These are phyloP conservation scores for Arthrobotrys sphaeroides DNA, from an alignment of 2,329 filamentous ascomycete species.

Conservation along the genomic window DNA sequence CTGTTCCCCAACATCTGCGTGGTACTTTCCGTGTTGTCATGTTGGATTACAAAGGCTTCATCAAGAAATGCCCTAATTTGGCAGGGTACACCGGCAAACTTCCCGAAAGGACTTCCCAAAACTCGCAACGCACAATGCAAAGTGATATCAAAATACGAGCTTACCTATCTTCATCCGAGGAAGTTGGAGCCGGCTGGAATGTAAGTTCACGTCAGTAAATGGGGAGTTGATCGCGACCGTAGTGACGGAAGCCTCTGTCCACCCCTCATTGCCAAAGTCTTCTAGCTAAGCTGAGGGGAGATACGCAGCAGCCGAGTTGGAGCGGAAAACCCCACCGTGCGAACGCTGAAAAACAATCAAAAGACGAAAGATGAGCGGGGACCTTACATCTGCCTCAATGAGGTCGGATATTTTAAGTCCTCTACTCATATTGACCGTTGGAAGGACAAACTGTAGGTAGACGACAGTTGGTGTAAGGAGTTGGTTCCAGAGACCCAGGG, in stretches of 20 bases:
- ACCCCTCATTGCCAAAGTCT: neutral
- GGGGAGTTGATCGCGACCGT: neutral
- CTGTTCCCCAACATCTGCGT: neutral
- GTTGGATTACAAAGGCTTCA: neutral
- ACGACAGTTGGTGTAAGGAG: slow-evolving; percentile 11
- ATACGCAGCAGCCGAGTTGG: slow-evolving; percentile 11
- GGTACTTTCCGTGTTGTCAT: neutral
- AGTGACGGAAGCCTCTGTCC: neutral
- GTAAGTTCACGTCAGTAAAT: neutral
- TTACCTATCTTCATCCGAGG: slow-evolving; percentile 50
- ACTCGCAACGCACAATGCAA: neutral
- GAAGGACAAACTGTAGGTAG: neutral
- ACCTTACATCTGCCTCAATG: slow-evolving; percentile 44
- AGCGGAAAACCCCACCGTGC: slow-evolving; percentile 8
- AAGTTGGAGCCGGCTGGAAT: slow-evolving; percentile 43
- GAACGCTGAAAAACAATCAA: neutral
- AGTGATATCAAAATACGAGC: neutral
- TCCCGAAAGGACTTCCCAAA: slow-evolving; percentile 1
- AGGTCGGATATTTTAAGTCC: slow-evolving; percentile 45
- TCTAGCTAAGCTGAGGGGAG: neutral
- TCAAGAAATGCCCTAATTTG: slow-evolving; percentile 11
- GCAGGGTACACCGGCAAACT: neutral
- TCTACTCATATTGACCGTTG: slow-evolving; percentile 34
- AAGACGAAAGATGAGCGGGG: neutral
- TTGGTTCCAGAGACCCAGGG: slow-evolving; percentile 26